Conservation (phyloP, 441 rosid species). For the Populus hybrid region DNA sequence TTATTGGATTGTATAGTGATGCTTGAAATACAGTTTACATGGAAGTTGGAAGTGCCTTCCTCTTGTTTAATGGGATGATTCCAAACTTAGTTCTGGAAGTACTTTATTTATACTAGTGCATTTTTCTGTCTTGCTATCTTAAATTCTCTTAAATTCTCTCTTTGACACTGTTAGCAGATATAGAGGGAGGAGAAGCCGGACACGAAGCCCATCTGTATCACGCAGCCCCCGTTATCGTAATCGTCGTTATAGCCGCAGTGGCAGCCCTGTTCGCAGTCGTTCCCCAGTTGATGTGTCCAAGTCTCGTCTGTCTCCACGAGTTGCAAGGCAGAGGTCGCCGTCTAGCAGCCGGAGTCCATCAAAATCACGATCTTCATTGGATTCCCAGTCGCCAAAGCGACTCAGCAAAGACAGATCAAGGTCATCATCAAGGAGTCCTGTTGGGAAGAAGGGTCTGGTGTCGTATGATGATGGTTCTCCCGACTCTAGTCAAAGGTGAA, state of each 20-base stretch:
- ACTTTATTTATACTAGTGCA: not conserved
- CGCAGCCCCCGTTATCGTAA: constrained; percentile 54
- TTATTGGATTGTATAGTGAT: not conserved
- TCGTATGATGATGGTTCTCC: constrained; percentile 78
- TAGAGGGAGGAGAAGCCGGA: constrained; percentile 66
- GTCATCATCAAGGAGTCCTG: constrained; percentile 64
- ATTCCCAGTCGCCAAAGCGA: constrained; percentile 57
- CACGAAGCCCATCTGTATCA: constrained; percentile 58
- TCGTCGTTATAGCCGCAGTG: constrained; percentile 60
- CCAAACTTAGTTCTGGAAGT: not conserved
- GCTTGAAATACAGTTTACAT: not conserved
- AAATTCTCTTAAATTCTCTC: not conserved
- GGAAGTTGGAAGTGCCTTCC: not conserved
- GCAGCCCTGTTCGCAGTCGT: constrained; percentile 57
- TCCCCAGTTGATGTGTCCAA: constrained; percentile 50
- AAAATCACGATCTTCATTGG: constrained; percentile 50
- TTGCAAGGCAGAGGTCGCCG: constrained; percentile 46
- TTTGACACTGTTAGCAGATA: constrained; percentile 38
- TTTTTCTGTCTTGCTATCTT: not conserved
- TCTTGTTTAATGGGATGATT: not conserved
- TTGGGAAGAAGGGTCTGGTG: constrained; percentile 60
- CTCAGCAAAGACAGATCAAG: constrained; percentile 52
- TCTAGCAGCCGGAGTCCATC: constrained; percentile 53
- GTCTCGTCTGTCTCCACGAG: constrained; percentile 38
- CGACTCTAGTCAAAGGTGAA: constrained; percentile 37